phyloP scores from a whole-genome alignment of 208 protist species.

The Crithidia fasciculata region DNA sequence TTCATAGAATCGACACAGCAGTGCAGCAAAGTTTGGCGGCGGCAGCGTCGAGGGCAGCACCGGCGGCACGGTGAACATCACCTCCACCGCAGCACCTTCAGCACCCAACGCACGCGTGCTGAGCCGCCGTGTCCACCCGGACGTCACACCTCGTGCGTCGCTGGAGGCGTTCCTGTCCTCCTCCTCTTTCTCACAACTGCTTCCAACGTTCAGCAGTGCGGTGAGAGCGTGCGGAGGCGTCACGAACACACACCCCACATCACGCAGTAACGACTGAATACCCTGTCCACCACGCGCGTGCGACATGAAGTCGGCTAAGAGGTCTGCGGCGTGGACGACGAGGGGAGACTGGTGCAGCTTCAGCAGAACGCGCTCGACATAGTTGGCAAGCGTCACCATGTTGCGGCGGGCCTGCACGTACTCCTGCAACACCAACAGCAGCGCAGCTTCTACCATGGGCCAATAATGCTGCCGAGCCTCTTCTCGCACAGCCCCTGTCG shows the following conservation, averaged over 20 bases:
- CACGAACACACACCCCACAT: conserved; percentile 70
- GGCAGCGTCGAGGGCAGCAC: conserved; percentile 70
- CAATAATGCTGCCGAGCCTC: background rate
- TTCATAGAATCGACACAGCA: conserved; percentile 16
- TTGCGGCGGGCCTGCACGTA: conserved; percentile 52
- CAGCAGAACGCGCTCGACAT: conserved; percentile 62
- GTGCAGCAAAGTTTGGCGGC: conserved; percentile 25
- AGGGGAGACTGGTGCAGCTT: conserved; percentile 48
- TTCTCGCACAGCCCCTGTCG: background rate
- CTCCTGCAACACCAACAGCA: conserved; percentile 72
- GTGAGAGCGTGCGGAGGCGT: conserved; percentile 40
- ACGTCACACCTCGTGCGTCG: background rate
- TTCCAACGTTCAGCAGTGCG: conserved; percentile 3
- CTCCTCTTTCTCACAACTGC: background rate
- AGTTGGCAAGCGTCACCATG: conserved; percentile 67
- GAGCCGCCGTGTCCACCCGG: conserved; percentile 20
- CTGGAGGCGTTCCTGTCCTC: background rate
- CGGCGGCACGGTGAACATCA: conserved; percentile 64
- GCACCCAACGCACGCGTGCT: conserved; percentile 26
- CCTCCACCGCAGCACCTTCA: conserved; percentile 51
- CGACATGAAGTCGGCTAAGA: conserved; percentile 22
- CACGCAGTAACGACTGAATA: conserved; percentile 46
- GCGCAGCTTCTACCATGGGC: conserved; percentile 45
- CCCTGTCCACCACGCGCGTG: conserved; percentile 25
- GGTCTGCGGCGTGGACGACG: conserved; percentile 1